These are phyloP conservation scores for rapeseed (Brassica napus) DNA, from an alignment of 345 rosid species.

Conservation along the genomic window DNA sequence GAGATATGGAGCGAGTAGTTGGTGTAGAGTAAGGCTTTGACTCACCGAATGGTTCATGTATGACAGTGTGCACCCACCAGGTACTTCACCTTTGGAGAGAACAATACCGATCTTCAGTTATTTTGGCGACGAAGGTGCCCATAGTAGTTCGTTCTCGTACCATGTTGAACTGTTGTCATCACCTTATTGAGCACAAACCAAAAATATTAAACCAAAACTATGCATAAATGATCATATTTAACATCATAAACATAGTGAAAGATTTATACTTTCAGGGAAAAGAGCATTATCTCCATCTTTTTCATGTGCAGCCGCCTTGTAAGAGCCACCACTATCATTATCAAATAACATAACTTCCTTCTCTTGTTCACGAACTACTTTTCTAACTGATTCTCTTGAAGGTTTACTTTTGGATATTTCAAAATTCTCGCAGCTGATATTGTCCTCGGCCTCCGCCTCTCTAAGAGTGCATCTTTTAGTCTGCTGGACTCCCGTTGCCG, in stretches of 20 bases:
- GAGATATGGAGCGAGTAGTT: no score
- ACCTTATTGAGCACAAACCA: background rate
- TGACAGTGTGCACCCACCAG: no score
- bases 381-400: constrained; percentile 33
- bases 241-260: background rate
- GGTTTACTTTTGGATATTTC: constrained; percentile 41
- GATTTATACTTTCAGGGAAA: constrained; percentile 71
- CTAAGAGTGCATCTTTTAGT: constrained; percentile 5
- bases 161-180: background rate
- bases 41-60: no score
- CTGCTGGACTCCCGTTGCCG: constrained; percentile 16
- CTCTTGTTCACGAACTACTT: background rate
- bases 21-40: no score
- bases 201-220: background rate
- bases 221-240: background rate
- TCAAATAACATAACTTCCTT: constrained; percentile 51
- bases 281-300: constrained; percentile 87
- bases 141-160: no score
- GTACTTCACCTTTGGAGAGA: no score
- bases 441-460: constrained; percentile 52
- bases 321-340: constrained; percentile 66
- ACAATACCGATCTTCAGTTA: no score
- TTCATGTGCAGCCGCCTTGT: constrained; percentile 71
- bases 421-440: constrained; percentile 49
- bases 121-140: no score